A percentile compares a stretch with the other conserved stretches of the same genome.
phyloP scores from a whole-genome alignment of 1,139 yeast genomes.

The Torulaspora pretoriensis region DNA sequence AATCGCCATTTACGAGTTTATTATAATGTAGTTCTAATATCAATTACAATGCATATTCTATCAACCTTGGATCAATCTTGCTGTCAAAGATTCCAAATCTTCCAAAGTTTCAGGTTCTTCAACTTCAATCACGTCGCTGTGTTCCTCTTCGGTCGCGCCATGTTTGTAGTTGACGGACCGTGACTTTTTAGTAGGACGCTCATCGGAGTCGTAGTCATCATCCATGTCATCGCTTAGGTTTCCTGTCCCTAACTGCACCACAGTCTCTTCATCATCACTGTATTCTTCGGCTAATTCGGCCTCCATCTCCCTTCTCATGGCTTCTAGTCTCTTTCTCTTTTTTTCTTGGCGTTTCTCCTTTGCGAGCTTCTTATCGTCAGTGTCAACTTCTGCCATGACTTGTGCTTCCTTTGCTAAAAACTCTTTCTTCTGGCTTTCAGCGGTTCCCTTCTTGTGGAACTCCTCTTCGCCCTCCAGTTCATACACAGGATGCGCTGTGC shows the following conservation, averaged over 20 bases:
- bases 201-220: constrained; percentile 39
- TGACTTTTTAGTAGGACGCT: constrained; percentile 49
- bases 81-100: constrained; percentile 87
- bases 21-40: background rate
- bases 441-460: constrained; percentile 73
- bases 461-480: constrained; percentile 89
- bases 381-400: constrained; percentile 67
- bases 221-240: constrained; percentile 40
- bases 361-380: constrained; percentile 76
- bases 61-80: constrained; percentile 46
- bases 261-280: constrained; percentile 32
- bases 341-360: constrained; percentile 79
- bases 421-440: constrained; percentile 59
- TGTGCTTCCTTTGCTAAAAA: constrained; percentile 64
- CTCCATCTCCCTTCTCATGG: constrained; percentile 56
- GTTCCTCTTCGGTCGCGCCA: constrained; percentile 33
- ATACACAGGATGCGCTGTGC: constrained; percentile 82
- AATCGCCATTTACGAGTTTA: constrained; percentile 2
- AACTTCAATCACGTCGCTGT: constrained; percentile 55
- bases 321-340: constrained; percentile 83
- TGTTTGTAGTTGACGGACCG: constrained; percentile 54
- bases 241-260: constrained; percentile 34
- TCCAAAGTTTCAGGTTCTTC: constrained; percentile 89
- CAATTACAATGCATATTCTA: constrained; percentile 9
- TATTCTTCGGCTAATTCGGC: constrained; percentile 36